Conservation (phyloP, 2,329 filamentous ascomycete species). For the Paracoccidioides brasiliensis region DNA sequence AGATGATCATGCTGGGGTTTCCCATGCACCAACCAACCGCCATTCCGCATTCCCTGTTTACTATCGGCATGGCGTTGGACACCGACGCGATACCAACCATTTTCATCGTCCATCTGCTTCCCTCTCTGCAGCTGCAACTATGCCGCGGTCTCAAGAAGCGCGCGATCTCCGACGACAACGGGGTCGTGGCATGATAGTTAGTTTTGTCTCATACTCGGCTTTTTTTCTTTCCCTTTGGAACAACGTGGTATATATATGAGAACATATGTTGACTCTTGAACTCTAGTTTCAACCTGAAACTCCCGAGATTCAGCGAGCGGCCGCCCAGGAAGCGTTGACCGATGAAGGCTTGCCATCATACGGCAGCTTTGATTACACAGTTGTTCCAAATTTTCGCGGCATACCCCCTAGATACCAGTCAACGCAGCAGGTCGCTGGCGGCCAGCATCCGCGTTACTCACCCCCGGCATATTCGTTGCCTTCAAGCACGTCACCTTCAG, state of each 20-base stretch:
- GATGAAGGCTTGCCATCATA: slow-evolving; percentile 9
- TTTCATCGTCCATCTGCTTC: slow-evolving; percentile 14
- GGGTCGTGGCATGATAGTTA: slow-evolving; percentile 10
- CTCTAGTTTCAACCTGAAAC: slow-evolving; percentile 8
- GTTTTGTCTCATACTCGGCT: background rate
- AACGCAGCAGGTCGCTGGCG: slow-evolving; percentile 3
- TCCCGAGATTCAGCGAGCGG: slow-evolving; percentile 3
- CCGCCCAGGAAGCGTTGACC: background rate
- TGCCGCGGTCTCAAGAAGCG: slow-evolving; percentile 4
- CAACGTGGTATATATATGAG: background rate
- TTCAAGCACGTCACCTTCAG: slow-evolving; percentile 4
- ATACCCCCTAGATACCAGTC: slow-evolving; percentile 8
- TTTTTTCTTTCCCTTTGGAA: background rate
- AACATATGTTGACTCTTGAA: background rate
- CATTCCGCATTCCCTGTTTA: background rate
- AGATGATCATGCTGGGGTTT: background rate
- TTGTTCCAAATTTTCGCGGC: slow-evolving; percentile 5
- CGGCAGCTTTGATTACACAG: slow-evolving; percentile 8
- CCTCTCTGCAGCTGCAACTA: slow-evolving; percentile 1
- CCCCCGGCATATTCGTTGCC: slow-evolving; percentile 11
- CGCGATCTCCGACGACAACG: slow-evolving; percentile 11
- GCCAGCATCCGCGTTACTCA: slow-evolving; percentile 5
- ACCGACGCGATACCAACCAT: background rate
- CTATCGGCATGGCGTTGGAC: background rate
- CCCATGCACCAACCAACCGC: background rate